Evolutionary conservation across 305 asterid genomes (phyloP), one percentile per base, ranked within the genome.

Genomic region (Solanum hybrid): DNA sequence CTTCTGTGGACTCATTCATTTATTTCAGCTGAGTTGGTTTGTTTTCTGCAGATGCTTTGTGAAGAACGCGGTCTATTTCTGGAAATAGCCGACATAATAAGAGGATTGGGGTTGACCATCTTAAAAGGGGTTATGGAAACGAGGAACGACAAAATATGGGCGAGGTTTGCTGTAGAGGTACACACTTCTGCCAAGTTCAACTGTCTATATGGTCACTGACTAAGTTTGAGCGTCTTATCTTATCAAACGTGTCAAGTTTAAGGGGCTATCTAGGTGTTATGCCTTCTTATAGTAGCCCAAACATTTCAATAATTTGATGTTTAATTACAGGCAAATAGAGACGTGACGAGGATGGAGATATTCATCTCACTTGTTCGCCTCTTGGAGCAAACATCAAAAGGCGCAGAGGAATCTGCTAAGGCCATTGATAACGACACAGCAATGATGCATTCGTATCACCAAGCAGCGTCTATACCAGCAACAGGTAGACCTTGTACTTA

Each of bases 11-110:
- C 27, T 83, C 73, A 1, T 45, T 83, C 31, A 15, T 37, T 27
- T 13, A 29, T 80, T 37, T 24, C 32, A 24, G 27, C 75, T 84
- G 73, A 83, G 5, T 29, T 29, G 22, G 20, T 83, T 24, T 36
- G 89, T 33, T 85, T 26, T 68, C 73, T 79, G 89, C 96, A 97
- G 99, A 96, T 97, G 98, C 97, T 96, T 39, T 97, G 98, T 79
- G 98, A 97, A 93, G 98, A 96, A 93, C 92, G 97, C 39, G 99
- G 99, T 15, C 90, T 94, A 91, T 97, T 97, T 91, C 91, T 96
- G 89, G 99, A 97, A 91, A 96, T 97, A 92, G 99, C 99, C n/a
- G 99, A 97, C 93, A 94, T 96, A 87, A 95, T 97, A 92, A 93
- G 98, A 93, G 98, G 99, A 36, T 94, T 96, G 90, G 99, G 99